A percentile compares a stretch with the other conserved stretches of the same genome.
Conservation (phyloP, 192 early-diverging fungal species). For the Irineochytrium annulatum region DNA sequence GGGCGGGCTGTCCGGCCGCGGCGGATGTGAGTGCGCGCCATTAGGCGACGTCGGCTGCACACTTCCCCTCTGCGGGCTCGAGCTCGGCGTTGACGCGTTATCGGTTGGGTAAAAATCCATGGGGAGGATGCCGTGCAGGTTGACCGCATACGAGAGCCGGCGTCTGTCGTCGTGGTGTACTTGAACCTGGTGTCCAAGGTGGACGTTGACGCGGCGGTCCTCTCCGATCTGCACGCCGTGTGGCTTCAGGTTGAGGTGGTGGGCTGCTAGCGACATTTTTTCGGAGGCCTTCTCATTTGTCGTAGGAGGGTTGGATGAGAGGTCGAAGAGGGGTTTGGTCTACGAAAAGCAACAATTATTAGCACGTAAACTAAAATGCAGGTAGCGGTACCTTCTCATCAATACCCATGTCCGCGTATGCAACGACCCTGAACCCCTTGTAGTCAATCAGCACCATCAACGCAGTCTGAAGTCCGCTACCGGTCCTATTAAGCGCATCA, state of each 20-base stretch:
- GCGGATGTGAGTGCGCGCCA: not conserved
- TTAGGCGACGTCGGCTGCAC: not conserved
- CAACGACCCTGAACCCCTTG: conserved; percentile 55
- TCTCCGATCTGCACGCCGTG: conserved; percentile 49
- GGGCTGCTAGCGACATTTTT: conserved; percentile 27
- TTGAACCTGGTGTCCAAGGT: conserved; percentile 35
- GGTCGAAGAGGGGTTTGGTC: conserved; percentile 27
- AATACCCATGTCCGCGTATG: conserved; percentile 42
- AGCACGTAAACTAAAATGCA: too few relatives aligned
- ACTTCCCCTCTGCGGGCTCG: conserved; percentile 7
- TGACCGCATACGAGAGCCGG: conserved; percentile 36
- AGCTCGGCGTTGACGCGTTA: not conserved
- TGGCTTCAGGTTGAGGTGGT: conserved; percentile 37
- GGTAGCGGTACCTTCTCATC: conserved; percentile 25
- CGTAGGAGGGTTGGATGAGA: conserved; percentile 19
- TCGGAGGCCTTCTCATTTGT: conserved; percentile 37
- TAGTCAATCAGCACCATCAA: conserved; percentile 53
- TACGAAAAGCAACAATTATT: too few relatives aligned
- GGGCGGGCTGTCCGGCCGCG: too few relatives aligned
- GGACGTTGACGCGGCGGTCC: conserved; percentile 39
- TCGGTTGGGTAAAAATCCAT: conserved; percentile 28
- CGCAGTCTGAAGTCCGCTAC: conserved; percentile 35
- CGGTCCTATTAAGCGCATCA: conserved; percentile 32
- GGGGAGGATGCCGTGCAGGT: conserved; percentile 44
- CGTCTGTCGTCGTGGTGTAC: conserved; percentile 32